phyloP scores from a whole-genome alignment of 1,284 basidiomycete genomes.

The Microbotryomycetes sp. region DNA sequence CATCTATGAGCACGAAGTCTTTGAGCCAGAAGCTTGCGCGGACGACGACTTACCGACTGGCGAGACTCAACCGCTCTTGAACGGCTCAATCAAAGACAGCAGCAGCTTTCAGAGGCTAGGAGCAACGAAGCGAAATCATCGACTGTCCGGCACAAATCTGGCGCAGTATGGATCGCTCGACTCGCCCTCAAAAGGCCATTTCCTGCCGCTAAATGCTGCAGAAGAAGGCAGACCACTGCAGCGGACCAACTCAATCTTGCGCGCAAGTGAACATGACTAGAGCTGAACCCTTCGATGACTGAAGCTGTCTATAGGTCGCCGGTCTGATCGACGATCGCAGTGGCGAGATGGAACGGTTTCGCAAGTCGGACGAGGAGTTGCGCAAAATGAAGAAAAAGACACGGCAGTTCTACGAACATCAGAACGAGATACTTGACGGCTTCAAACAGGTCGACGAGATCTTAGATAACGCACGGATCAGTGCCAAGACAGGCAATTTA shows the following conservation, averaged over 20 bases:
- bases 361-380: conserved; percentile 28
- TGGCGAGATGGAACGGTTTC: conserved; percentile 21
- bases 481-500: conserved; percentile 22
- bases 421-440: conserved; percentile 25
- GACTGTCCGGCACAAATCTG: neutral
- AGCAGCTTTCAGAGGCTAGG: neutral
- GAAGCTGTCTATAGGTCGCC: conserved; percentile 4
- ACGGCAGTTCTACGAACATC: conserved; percentile 25
- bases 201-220: neutral
- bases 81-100: neutral
- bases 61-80: neutral
- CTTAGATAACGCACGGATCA: conserved; percentile 25
- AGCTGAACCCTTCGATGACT: neutral
- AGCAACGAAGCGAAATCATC: neutral
- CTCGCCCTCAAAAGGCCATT: neutral
- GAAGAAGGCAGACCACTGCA: conserved; percentile 1
- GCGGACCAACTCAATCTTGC: conserved; percentile 13
- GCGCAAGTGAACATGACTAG: conserved; percentile 1
- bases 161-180: neutral
- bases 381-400: conserved; percentile 23
- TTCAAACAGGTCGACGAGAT: conserved; percentile 33
- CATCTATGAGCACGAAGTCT: neutral
- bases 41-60: neutral
- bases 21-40: neutral
- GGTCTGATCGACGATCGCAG: conserved; percentile 26